Evolutionary conservation across 108 stramenopile genomes (phyloP), one percentile per base, ranked within the genome.

Genomic region (Nitzschia sp.): DNA sequence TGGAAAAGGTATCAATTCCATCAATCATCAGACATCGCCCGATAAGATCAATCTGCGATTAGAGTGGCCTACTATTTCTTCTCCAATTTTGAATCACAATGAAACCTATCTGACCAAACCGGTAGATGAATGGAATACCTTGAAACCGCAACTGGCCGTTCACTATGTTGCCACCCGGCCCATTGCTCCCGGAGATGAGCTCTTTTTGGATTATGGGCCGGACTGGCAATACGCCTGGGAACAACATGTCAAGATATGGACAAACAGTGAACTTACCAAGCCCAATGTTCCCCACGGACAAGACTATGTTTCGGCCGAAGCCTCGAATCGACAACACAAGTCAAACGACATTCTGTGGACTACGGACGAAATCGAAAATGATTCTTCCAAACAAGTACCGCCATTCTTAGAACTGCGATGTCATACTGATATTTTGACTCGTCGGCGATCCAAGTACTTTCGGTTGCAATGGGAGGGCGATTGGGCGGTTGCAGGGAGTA

Each of bases 171-270:
- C 89, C 9, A 63, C 73, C 15, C 58, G 75, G 28, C 75, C 87
- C 57, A 87, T 90, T 58, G 25, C 53, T 21, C 59, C 80, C 52
- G 84, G 80, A 0, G 89, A 90, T 28, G 89, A 90, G 55, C 30
- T 90, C 25, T 79, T 84, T 33, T 59, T 90, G 44, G 69, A 86
- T 63, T 90, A 90, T 76, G 89, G 89, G 3, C 32, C 45, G 16
- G 75, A 68, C 28, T 90, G 86, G 86, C 73, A 82, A 50, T 35
- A 72, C 25, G 84, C 82, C 36, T 87, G 79, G 78, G 59, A 65
- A 4, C 29, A 66, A 32, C 86, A 85, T 61, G 28, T 68, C n/a
- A 53, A 66, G 50, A 45, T 34, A 15, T 90, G 80, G 80, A 48
- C 45, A 16, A 33, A 62, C 2, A 41, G 58, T 26, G 47, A 48